Percentiles rank a stretch among this genome's conserved stretches.
Conservation (phyloP, 495 filamentous ascomycete species). For the Podospora pseudocomata region DNA sequence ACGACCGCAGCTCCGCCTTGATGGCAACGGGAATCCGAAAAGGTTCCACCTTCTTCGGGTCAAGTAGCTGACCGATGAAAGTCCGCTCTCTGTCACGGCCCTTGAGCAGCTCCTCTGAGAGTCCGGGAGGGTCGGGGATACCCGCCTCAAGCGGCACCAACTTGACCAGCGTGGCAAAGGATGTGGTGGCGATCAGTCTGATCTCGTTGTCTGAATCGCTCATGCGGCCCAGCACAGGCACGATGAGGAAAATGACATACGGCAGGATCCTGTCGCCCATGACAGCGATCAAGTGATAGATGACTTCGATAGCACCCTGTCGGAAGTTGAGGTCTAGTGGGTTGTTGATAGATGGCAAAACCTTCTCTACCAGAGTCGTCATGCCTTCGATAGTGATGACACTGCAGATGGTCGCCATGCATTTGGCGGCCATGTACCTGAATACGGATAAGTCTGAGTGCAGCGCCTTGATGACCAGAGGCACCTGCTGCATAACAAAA, state of each 20-base stretch:
- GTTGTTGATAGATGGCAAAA: constrained; percentile 86
- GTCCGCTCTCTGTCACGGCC: constrained; percentile 90
- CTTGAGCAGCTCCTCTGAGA: constrained; percentile 80
- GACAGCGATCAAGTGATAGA: constrained; percentile 94
- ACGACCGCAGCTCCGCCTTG: constrained; percentile 90
- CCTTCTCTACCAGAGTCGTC: constrained; percentile 91
- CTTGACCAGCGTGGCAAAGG: constrained; percentile 94
- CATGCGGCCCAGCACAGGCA: constrained; percentile 98
- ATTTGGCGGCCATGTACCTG: constrained; percentile 95
- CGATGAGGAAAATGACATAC: constrained; percentile 98
- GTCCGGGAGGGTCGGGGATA: constrained; percentile 91
- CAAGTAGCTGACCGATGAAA: constrained; percentile 94
- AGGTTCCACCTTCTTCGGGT: constrained; percentile 89
- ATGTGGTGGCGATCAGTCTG: constrained; percentile 89
- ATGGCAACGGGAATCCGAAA: constrained; percentile 94
- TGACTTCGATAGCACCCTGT: constrained; percentile 88
- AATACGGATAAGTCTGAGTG: constrained; percentile 85
- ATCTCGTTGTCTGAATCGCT: constrained; percentile 97
- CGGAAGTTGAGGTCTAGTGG: constrained; percentile 77
- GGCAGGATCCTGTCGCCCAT: constrained; percentile 96
- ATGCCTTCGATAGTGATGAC: constrained; percentile 91
- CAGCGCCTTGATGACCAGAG: constrained; percentile 80
- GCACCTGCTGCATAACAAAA: constrained; percentile 77
- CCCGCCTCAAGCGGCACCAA: constrained; percentile 98
- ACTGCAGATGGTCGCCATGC: constrained; percentile 94